Evolutionary conservation across 495 filamentous ascomycete genomes (phyloP).

Genomic region (Neurospora tetrasperma): DNA sequence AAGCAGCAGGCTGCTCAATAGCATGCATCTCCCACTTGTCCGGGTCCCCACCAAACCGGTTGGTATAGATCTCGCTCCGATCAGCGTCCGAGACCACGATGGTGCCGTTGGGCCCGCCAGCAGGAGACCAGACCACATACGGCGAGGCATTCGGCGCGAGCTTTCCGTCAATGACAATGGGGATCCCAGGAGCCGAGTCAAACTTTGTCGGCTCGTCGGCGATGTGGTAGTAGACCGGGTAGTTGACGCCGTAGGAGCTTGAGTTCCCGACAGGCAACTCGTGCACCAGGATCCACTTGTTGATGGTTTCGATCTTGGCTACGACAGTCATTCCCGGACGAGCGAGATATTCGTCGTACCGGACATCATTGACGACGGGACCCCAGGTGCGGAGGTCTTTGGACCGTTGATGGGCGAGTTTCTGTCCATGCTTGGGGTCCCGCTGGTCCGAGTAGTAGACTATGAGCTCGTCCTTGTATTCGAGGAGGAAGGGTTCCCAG

Average conservation of each 20-base stretch:
- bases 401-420: slow-evolving; percentile 51
- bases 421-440: slow-evolving; percentile 54
- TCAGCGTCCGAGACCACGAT: slow-evolving; percentile 47
- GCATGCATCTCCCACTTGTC: slow-evolving; percentile 44
- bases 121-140: slow-evolving; percentile 44
- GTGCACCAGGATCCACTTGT: slow-evolving; percentile 20
- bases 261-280: slow-evolving; percentile 21
- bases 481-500: slow-evolving; percentile 61
- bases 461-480: slow-evolving; percentile 44
- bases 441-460: slow-evolving; percentile 63
- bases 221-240: slow-evolving; percentile 45
- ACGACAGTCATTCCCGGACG: slow-evolving; percentile 61
- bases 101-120: slow-evolving; percentile 47
- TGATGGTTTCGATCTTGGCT: slow-evolving; percentile 17
- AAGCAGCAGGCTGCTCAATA: slow-evolving; percentile 35
- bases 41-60: slow-evolving; percentile 42
- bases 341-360: slow-evolving; percentile 46
- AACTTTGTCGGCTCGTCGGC: slow-evolving; percentile 45
- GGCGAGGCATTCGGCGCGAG: slow-evolving; percentile 43
- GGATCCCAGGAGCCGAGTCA: slow-evolving; percentile 27
- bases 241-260: slow-evolving; percentile 18
- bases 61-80: slow-evolving; percentile 43
- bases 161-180: slow-evolving; percentile 37
- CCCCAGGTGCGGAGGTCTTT: slow-evolving; percentile 49
- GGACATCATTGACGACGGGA: slow-evolving; percentile 49